phyloP scores from a whole-genome alignment of 2,329 filamentous ascomycete species.

The Diatrype stigma region DNA sequence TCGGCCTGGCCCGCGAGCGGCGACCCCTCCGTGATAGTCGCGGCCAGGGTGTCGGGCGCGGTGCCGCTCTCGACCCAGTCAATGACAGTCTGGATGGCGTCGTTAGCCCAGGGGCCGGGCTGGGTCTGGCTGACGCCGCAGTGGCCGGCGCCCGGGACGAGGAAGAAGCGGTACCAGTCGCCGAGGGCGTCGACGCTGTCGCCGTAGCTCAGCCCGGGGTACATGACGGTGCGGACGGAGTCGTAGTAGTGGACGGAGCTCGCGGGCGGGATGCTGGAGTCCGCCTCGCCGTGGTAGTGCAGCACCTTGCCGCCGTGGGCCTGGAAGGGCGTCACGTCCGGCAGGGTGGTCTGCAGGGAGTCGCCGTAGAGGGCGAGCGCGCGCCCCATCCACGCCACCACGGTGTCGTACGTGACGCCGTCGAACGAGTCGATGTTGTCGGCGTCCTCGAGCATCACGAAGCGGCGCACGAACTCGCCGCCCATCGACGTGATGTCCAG shows the following conservation, averaged over 20 bases:
- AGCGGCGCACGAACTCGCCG: constrained; percentile 26
- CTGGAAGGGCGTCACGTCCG: constrained; percentile 43
- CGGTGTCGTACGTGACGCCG: constrained; percentile 48
- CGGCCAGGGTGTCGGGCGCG: constrained; percentile 40
- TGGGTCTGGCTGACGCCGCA: constrained; percentile 38
- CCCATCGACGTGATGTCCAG: constrained; percentile 19
- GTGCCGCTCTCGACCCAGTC: constrained; percentile 49
- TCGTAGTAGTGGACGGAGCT: constrained; percentile 40
- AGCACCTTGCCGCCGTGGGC: constrained; percentile 45
- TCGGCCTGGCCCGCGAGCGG: constrained; percentile 28
- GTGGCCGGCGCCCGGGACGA: constrained; percentile 48
- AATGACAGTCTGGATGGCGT: constrained; percentile 43
- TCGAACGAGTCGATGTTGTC: constrained; percentile 35
- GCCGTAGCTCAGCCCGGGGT: constrained; percentile 33
- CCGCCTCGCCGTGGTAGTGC: constrained; percentile 50
- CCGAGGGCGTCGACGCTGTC: constrained; percentile 38
- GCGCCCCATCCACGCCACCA: constrained; percentile 46
- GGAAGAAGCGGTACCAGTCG: constrained; percentile 38
- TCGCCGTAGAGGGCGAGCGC: constrained; percentile 45
- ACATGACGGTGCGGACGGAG: constrained; percentile 47
- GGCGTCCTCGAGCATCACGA: constrained; percentile 15
- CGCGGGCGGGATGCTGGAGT: constrained; percentile 42
- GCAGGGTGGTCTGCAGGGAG: constrained; percentile 39
- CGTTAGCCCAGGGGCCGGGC: constrained; percentile 38
- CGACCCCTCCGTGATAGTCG: constrained; percentile 5